Percentiles rank a stretch among this genome's conserved stretches.
Evolutionary conservation across 2,329 filamentous ascomycete species (phyloP).

Genomic region (Clathrospora elynae): DNA sequence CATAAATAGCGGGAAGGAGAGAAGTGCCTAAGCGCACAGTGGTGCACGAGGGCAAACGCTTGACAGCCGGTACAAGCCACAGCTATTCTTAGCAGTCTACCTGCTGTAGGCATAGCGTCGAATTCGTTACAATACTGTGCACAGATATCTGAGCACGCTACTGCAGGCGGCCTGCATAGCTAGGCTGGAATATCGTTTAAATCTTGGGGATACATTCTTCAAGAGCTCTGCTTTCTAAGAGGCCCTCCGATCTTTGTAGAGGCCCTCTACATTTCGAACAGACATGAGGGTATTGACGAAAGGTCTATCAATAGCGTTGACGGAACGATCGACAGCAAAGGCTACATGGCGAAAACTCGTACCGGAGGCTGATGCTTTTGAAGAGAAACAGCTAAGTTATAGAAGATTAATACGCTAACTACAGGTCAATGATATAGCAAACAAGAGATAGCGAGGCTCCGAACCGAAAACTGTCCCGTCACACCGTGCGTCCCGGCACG

Average conservation of each 20-base stretch:
- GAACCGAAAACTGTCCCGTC: constrained; percentile 4
- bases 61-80: background rate
- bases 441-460: constrained; percentile 1
- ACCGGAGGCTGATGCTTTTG: background rate
- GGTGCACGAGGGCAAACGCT: background rate
- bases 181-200: background rate
- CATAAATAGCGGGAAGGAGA: background rate
- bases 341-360: constrained; percentile 2
- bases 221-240: background rate
- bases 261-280: background rate
- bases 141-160: constrained; percentile 3
- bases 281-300: background rate
- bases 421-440: background rate
- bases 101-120: background rate
- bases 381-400: background rate
- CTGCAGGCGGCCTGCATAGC: background rate
- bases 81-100: too few relatives aligned
- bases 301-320: background rate
- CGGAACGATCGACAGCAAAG: constrained; percentile 1
- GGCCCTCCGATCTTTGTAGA: background rate
- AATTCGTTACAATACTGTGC: background rate
- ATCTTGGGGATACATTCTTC: background rate
- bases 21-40: background rate
- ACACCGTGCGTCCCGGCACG: too few relatives aligned
- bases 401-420: background rate